Base-by-base conservation (phyloP, 163 green algal genomes). In the Volvox carteri region DNA sequence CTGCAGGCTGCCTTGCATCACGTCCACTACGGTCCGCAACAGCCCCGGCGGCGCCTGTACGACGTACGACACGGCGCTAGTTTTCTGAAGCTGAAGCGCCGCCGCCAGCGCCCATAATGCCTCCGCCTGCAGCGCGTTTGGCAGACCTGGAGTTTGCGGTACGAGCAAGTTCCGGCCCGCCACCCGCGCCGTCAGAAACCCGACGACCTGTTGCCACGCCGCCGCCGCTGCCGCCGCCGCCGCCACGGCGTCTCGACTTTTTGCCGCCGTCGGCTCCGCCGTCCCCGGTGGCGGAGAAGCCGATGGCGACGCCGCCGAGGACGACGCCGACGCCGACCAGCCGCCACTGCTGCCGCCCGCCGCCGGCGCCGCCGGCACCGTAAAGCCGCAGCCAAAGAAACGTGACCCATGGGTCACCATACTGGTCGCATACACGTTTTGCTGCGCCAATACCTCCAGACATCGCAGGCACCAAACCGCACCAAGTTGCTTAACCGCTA, bases 301-400 rank as follows among this genome's bases (percentile, higher is more conserved):
- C 11, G 65, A 0, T 5, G 41, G 5, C 16, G 79, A 14, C 23
- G 46, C 62, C 1, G 62, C 74, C 5, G 48, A 60, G 8, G 35
- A 56, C 5, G 23, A 67, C 37, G 52, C 50, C 1, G 37, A 12
- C n/a, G 9, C 4, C 23, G 21, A 25, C 25, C 14, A 35, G 6
- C 52, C 54, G 35, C 1, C 37, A 21, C n/a, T n/a, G 73, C 72
- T 41, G 42, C 1, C 41, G 72, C 41, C 30, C 18, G 4, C n/a
- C 2, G 21, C 16, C 18, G 4, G 19, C 2, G 21, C 16, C 33
- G 48, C 16, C 8, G 78, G n/a, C 37, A 42, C 18, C n/a, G 78
- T 30, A 7, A 77, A 78, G n/a, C 33, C 48, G 21, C 81, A 88
- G 46, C 81, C 81, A 18, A 88, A 88, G 81, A 88, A 88, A 0